Evolutionary conservation across 1,284 basidiomycete genomes (phyloP), one percentile per base, ranked within the genome.

Genomic region (Fomitopsis pinicola): DNA sequence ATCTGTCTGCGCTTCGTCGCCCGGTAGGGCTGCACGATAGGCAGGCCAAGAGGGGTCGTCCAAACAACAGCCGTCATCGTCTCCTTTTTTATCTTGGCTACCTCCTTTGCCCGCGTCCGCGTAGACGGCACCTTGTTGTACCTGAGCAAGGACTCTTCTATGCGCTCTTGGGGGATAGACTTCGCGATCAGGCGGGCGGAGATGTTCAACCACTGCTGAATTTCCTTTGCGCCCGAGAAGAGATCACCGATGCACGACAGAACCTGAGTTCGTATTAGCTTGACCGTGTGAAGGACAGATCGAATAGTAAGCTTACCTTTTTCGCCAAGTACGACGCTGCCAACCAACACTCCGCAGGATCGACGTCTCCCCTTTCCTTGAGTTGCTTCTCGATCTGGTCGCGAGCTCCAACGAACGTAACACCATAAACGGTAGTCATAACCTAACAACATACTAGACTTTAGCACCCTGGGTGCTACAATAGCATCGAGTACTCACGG

Each of bases 381-480:
- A 99, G 79, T 78, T 98, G 96, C 69, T 80, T 91, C 77, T 94
- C 91, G 62, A 98, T 97, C 77, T 99, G 97, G 35, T 95, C 94
- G 61, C 95, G 87, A 30, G 97, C 97, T 40, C 97, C 97, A 60
- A 98, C 80, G 74, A 91, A 97, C 0, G 97, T 99, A 26, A 99
- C 97, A 48, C 96, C 97, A 73, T 99, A 99, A 42, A 99, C 97
- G 10, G 97, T 99, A 0, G 97, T 99, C 97, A 99, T 99, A 68
- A 98, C 94, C 85, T 89, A 64, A 1, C 46, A 55, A 42, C 5
- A 54, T 50, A 35, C 38, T 62, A 38, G 15, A 40, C 26, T 62
- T 57, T 14, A 65, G 62, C 19, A 28, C 26, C 35, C 36, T 44
- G 17, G 15, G 28, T 22, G 35, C 14, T 26, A 19, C 42, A 28